These are phyloP conservation scores for Botrytis aclada DNA, from an alignment of 2,329 filamentous ascomycete genomes.

Conservation along the genomic window DNA sequence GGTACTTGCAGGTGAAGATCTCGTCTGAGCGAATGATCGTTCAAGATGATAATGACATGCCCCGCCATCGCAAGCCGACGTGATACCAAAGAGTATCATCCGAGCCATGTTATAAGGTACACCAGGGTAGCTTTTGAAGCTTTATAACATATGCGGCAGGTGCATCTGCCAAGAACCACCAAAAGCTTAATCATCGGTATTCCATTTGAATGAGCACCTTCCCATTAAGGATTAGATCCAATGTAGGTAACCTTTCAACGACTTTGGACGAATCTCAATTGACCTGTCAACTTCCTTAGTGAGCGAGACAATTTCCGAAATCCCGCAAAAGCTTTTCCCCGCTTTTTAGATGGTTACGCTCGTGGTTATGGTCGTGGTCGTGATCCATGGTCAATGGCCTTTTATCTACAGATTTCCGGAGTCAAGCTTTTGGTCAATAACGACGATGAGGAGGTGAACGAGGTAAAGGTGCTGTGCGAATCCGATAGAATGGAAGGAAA, in stretches of 20 bases:
- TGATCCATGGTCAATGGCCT: not conserved
- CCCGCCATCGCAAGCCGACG: not conserved
- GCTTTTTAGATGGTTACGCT: not conserved
- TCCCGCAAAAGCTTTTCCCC: not conserved
- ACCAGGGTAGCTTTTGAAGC: not conserved
- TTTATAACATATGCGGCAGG: conserved; percentile 1
- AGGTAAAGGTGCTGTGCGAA: not conserved
- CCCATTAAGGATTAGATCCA: not conserved
- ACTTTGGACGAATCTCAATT: not conserved
- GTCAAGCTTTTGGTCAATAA: not conserved
- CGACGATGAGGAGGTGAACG: not conserved
- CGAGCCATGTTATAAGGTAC: not conserved
- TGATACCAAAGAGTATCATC: not conserved
- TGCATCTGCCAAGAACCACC: not conserved
- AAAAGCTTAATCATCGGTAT: not conserved
- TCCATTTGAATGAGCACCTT: not conserved
- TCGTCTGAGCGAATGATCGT: not conserved
- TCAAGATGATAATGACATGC: not conserved
- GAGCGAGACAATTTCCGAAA: not conserved
- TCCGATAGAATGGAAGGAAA: not conserved
- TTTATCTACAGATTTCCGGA: not conserved
- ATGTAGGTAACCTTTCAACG: not conserved
- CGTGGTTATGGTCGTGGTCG: not conserved
- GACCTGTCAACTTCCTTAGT: not conserved
- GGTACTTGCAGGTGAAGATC: not conserved